Evolutionary conservation across 1,284 basidiomycete species (phyloP).

Genomic region (Trichosporon ovoides): DNA sequence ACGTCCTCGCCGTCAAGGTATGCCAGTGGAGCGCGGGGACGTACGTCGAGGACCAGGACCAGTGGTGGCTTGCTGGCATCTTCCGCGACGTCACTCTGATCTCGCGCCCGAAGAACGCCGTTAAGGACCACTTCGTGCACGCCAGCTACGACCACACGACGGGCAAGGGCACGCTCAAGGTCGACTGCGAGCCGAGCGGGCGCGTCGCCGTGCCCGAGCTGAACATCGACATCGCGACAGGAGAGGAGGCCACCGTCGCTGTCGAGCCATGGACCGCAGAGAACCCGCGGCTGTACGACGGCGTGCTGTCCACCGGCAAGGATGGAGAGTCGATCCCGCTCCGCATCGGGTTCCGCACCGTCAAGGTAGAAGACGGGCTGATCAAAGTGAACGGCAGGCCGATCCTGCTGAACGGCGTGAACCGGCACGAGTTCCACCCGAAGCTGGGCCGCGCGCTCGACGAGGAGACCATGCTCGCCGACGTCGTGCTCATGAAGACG

Average conservation of each 20-base stretch:
- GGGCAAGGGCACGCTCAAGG: conserved; percentile 19
- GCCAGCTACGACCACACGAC: conserved; percentile 20
- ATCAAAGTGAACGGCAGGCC: conserved; percentile 27
- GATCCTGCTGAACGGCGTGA: conserved; percentile 25
- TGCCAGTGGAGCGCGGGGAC: conserved; percentile 23
- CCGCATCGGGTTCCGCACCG: conserved; percentile 25
- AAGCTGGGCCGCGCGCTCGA: conserved; percentile 18
- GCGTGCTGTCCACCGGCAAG: conserved; percentile 8
- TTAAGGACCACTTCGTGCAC: conserved; percentile 26
- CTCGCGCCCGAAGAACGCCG: conserved; percentile 18
- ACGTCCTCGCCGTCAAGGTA: conserved; percentile 19
- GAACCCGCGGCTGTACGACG: conserved; percentile 21
- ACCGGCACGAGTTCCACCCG: conserved; percentile 28
- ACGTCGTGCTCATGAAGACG: conserved; percentile 26
- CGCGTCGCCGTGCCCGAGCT: conserved; percentile 24
- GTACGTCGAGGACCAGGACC: conserved; percentile 30
- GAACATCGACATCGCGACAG: conserved; percentile 18
- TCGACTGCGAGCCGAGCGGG: conserved; percentile 20
- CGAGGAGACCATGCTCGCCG: conserved; percentile 22
- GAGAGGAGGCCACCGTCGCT: conserved; percentile 10
- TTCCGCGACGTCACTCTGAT: conserved; percentile 27
- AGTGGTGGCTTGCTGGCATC: conserved; percentile 31
- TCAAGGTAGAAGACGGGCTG: conserved; percentile 17
- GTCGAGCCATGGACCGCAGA: conserved; percentile 28
- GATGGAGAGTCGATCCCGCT: conserved; percentile 19